Evolutionary conservation across 1,139 yeast genomes (phyloP), one percentile per base, ranked within the genome.

Genomic region (Candida sojae): DNA sequence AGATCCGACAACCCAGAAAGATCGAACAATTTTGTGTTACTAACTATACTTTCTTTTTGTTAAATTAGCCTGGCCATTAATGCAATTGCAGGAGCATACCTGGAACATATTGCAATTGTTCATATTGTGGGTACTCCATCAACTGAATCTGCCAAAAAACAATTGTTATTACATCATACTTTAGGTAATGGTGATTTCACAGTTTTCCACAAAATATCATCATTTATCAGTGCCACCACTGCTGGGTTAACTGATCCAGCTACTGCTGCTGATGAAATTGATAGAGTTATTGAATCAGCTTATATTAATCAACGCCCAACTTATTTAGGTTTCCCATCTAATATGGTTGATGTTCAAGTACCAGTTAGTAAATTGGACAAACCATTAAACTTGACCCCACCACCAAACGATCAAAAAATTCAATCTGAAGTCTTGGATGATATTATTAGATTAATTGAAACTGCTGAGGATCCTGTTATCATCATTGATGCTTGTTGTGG

Each of bases 401-500:
- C 78, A 57, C 79, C 82, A 46, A 88, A 87, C 67, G 89, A 86
- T 53, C 71, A 76, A 13, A 88, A 81, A 48, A 83, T 91, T 48
- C 92, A 88, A 68, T 73, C 70, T 34, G 96, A 88, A 67, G 91
- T 86, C 45, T 71, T 88, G 50, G 83, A 81, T 38, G 67, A 76
- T 48, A 77, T 86, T 47, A 59, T 82, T 50, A 66, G 68, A 32
- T 65, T 86, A 70, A 75, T 89, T 56, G 61, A 64, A 54, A 69
- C 68, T 43, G 84, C 95, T 43, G 65, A 78, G 63, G 81, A 83
- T 69, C 96, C 96, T 54, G 68, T 87, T 53, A 82, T 88, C 57
- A 74, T 89, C 59, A 91, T 88, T 44, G 96, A 89, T 71, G 96
- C 96, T 38, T 88, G 96, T 77, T 90, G 92, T 53, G 73, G 86